Base-by-base conservation (phyloP, 1,284 basidiomycete genomes). In the Puccinia hordei region DNA sequence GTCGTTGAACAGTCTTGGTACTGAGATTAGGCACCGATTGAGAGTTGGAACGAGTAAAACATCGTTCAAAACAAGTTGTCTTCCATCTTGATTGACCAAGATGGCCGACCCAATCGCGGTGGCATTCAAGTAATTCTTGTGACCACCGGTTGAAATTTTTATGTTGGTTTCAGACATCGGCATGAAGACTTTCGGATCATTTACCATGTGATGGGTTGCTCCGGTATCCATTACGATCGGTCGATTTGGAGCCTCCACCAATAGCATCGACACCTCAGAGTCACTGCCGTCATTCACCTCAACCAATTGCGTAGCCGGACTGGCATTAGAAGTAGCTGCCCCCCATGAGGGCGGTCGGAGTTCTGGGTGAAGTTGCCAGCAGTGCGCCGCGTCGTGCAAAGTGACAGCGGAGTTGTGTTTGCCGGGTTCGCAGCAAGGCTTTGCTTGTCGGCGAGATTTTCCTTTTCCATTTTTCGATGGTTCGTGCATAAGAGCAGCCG, bases 121-220 rank as follows among this genome's bases (percentile, higher is more conserved):
- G n/a, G 65, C 65, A 12, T 66, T 2, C 8, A 66, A 22, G 15
- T 3, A 24, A n/a, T 24, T 66, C 19, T 46, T 66, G 65, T 66
- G 35, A 1, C 44, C 44, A 2, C 65, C 65, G 17, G 65, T 66
- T 1, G 44, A 46, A 19, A 66, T 66, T 10, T 41, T 24, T 12
- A 66, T 13, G 24, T 66, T 66, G 35, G 38, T 44, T n/a, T 66
- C 38, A 1, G 22, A 13, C 0, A 41, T n/a, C 15, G 35, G 35
- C 15, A 12, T 8, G 19, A 66, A 66, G 13, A 41, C n/a, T 2
- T 4, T 2, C 17, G 61, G 5, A 15, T 65, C 61, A 38, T 65
- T 65, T 2, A 65, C 61, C 61, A 65, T 65, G 30, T 65, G 61
- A 17, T 61, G 33, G 6, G 57, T 61, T 2, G 57, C 57, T 15